phyloP scores from a whole-genome alignment of 345 rosid species.

The Eucalyptus tenuipes region DNA sequence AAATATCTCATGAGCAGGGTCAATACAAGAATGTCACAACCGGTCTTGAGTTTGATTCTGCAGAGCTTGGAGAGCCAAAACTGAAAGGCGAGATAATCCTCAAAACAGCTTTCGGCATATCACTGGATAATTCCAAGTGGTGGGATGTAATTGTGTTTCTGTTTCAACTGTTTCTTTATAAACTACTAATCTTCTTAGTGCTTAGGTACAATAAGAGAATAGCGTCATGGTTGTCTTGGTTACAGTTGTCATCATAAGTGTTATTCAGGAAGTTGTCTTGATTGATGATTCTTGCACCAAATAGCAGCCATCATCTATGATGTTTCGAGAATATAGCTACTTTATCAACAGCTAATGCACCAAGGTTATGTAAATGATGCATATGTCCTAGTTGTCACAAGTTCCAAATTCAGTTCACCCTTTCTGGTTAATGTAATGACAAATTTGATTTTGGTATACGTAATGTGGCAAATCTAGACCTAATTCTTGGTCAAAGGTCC shows the following conservation, averaged over 20 bases:
- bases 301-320: neutral
- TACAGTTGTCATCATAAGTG: neutral
- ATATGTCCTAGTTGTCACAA: neutral
- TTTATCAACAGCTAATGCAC: neutral
- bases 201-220: slow-evolving; percentile 1
- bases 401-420: neutral
- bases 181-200: neutral
- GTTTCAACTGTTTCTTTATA: neutral
- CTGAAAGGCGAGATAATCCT: slow-evolving; percentile 8
- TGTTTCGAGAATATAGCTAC: neutral
- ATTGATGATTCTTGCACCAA: neutral
- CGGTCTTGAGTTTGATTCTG: slow-evolving; percentile 14
- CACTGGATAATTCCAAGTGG: slow-evolving; percentile 4
- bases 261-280: neutral
- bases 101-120: neutral
- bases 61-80: neutral
- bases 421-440: neutral
- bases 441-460: neutral
- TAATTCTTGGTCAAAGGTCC: neutral
- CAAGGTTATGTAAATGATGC: neutral
- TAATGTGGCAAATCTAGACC: neutral
- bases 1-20: too few relatives aligned
- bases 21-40: too few relatives aligned
- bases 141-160: slow-evolving; percentile 7
- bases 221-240: too few relatives aligned